phyloP scores from a whole-genome alignment of 2,329 filamentous ascomycete genomes.

The Neofusicoccum parvum region DNA sequence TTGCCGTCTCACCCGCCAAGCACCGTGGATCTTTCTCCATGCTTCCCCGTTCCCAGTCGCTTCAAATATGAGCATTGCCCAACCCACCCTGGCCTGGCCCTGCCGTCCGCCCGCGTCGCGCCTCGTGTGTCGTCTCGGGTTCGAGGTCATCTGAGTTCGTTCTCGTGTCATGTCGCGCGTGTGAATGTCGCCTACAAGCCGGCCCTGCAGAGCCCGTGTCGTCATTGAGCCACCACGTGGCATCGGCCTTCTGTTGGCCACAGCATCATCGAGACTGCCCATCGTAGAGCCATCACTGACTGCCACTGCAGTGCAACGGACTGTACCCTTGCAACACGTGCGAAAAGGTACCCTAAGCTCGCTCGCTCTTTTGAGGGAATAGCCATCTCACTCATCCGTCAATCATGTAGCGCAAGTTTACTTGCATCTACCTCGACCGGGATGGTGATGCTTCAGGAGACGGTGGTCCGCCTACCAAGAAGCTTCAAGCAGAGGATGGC shows the following conservation, averaged over 20 bases:
- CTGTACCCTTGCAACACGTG: conserved; percentile 61
- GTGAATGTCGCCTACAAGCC: neutral
- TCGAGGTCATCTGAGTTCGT: neutral
- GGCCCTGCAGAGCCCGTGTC: neutral
- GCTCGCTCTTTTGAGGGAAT: neutral
- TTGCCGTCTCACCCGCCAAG: conserved; percentile 7
- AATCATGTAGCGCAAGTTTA: conserved; percentile 38
- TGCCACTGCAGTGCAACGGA: conserved; percentile 57
- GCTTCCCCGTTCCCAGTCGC: neutral
- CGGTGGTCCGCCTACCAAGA: conserved; percentile 40
- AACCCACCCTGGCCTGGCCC: neutral
- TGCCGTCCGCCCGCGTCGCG: neutral
- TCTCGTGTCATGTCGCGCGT: neutral
- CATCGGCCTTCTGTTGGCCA: neutral
- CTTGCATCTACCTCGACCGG: conserved; percentile 42
- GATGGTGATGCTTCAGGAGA: conserved; percentile 37
- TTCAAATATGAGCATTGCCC: neutral
- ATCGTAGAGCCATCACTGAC: conserved; percentile 8
- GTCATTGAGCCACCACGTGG: neutral
- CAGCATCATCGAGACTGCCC: neutral
- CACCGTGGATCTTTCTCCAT: neutral
- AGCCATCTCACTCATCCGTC: conserved; percentile 7
- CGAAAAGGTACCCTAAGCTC: conserved; percentile 51
- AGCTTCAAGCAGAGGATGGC: conserved; percentile 30
- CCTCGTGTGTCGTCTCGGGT: neutral